Conservation (phyloP, 441 rosid species). For the Erodium texanum region DNA sequence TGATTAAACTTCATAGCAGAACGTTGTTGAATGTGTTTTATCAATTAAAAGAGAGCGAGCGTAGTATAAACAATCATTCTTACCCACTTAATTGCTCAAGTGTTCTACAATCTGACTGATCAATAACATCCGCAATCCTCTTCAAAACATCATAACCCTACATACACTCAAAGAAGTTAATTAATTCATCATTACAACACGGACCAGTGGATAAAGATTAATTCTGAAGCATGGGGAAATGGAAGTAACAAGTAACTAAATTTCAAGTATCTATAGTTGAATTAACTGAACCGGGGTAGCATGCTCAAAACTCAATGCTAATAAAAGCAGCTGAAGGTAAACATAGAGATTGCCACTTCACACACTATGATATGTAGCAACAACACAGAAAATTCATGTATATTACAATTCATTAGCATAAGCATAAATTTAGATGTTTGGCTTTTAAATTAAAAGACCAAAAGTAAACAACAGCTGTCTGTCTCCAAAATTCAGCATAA, state of each 20-base stretch:
- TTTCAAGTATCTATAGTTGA: neutral
- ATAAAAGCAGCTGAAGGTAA: neutral
- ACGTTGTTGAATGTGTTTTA: neutral
- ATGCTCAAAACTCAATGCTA: neutral
- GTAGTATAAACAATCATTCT: conserved; percentile 19
- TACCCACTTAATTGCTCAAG: conserved; percentile 83
- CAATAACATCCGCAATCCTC: conserved; percentile 56
- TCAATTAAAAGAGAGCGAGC: neutral
- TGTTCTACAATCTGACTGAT: conserved; percentile 33
- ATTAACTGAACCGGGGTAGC: neutral
- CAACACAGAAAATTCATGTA: neutral
- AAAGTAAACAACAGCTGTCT: neutral
- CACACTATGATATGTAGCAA: neutral
- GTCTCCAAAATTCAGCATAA: neutral
- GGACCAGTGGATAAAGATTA: conserved; percentile 3
- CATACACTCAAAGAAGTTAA: conserved; percentile 17
- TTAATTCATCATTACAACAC: neutral
- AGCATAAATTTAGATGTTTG: neutral
- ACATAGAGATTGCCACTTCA: neutral
- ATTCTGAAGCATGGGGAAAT: neutral
- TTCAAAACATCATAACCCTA: conserved; percentile 83
- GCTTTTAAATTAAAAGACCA: neutral
- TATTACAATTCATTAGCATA: neutral
- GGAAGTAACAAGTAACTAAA: conserved; percentile 11
- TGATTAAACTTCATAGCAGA: neutral